These are phyloP conservation scores for Fomitopsis betulina DNA, from an alignment of 1,284 basidiomycete species.

Conservation along the genomic window DNA sequence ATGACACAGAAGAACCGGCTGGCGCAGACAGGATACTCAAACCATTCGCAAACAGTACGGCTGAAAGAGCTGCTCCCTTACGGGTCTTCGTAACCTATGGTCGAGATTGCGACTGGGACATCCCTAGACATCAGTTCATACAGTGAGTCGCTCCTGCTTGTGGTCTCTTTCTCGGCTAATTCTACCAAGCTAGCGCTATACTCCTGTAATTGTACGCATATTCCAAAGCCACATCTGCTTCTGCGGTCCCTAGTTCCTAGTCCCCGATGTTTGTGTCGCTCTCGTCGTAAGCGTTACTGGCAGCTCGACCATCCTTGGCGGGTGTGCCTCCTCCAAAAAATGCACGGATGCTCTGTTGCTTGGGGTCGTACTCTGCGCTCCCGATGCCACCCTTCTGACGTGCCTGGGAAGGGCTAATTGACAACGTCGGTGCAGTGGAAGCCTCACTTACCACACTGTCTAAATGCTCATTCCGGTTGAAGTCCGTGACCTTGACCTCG, in stretches of 20 bases:
- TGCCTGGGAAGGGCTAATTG: conserved; percentile 35
- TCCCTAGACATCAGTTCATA: not conserved
- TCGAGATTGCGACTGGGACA: conserved; percentile 7
- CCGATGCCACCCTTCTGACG: conserved; percentile 80
- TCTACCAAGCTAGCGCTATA: not conserved
- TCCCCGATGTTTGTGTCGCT: conserved; percentile 21
- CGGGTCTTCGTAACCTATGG: conserved; percentile 38
- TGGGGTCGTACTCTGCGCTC: conserved; percentile 65
- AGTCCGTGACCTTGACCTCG: conserved; percentile 41
- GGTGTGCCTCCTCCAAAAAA: conserved; percentile 64
- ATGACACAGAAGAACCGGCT: conserved; percentile 63
- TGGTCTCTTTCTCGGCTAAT: conserved; percentile 3
- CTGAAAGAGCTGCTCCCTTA: conserved; percentile 70
- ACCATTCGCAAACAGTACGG: conserved; percentile 53
- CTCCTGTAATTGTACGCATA: conserved; percentile 11
- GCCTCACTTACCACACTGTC: conserved; percentile 45
- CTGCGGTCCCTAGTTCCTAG: not conserved
- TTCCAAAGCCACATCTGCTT: not conserved
- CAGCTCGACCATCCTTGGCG: conserved; percentile 24
- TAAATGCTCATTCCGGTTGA: conserved; percentile 56
- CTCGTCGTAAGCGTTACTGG: conserved; percentile 31
- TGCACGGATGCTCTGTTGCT: conserved; percentile 69
- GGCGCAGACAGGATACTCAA: conserved; percentile 61
- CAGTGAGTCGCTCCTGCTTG: not conserved
- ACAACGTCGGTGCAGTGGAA: not conserved